Evolutionary conservation across 345 rosid species (phyloP).

Genomic region (Populus deltoides): DNA sequence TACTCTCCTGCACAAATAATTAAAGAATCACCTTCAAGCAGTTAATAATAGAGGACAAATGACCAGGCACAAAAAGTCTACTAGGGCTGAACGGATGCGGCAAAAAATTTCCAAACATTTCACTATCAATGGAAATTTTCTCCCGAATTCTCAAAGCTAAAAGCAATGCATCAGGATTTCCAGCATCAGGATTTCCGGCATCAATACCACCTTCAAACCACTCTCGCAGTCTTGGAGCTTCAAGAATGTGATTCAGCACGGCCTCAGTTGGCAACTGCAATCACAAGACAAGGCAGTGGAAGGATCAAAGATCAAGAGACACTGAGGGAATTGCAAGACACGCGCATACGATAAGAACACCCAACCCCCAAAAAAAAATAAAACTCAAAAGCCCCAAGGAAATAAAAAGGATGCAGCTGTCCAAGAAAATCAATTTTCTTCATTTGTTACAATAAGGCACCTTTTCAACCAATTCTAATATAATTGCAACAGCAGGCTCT

Average conservation of each 20-base stretch:
- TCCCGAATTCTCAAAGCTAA: conserved; percentile 68
- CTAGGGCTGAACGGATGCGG: conserved; percentile 75
- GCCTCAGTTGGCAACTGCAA: conserved; percentile 69
- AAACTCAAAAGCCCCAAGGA: not conserved
- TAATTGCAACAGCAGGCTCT: conserved; percentile 76
- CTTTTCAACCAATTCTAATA: conserved; percentile 71
- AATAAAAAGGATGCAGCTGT: not conserved
- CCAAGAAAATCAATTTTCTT: not conserved
- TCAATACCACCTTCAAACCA: conserved; percentile 74
- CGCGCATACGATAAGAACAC: not conserved
- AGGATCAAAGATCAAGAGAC: not conserved
- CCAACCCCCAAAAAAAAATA: not conserved
- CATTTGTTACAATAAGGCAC: conserved; percentile 34
- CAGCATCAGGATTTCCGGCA: conserved; percentile 69
- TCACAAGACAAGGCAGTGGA: not conserved
- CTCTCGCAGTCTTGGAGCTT: conserved; percentile 60
- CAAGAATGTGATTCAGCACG: conserved; percentile 58
- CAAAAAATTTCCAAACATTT: conserved; percentile 54
- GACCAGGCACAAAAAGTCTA: conserved; percentile 65
- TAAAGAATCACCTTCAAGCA: conserved; percentile 71
- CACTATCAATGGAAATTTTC: conserved; percentile 46
- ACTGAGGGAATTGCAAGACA: not conserved
- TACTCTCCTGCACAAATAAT: not conserved
- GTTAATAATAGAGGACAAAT: conserved; percentile 56
- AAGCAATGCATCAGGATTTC: conserved; percentile 94